A percentile compares a stretch with the other conserved stretches of the same genome.
phyloP scores from a whole-genome alignment of 2,329 filamentous ascomycete genomes.

The Pseudogymnoascus sp. region DNA sequence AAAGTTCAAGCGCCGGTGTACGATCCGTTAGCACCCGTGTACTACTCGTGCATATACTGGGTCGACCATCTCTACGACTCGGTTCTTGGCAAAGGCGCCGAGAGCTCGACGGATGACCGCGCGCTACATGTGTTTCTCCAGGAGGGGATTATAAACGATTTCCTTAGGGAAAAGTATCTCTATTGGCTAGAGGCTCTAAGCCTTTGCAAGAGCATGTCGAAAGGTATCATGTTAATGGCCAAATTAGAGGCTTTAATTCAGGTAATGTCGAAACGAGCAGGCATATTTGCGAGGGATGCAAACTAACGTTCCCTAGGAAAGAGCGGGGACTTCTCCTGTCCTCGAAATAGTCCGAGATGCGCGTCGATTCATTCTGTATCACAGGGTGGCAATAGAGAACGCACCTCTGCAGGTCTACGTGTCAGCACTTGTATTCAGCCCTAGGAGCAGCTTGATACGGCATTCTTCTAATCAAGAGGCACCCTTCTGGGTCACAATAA shows the following conservation, averaged over 20 bases:
- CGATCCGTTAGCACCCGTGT: constrained; percentile 24
- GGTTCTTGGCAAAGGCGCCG: background rate
- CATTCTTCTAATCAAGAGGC: background rate
- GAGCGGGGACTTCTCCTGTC: no score
- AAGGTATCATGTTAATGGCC: no score
- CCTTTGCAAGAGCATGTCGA: constrained; percentile 10
- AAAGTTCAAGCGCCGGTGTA: constrained; percentile 17
- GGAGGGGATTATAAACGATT: constrained; percentile 17
- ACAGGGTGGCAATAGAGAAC: constrained; percentile 9
- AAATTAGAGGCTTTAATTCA: no score
- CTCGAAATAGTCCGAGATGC: no score
- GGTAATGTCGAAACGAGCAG: no score
- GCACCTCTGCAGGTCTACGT: constrained; percentile 9
- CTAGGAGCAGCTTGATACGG: background rate
- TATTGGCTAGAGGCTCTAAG: constrained; percentile 28
- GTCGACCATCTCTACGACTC: constrained; percentile 24
- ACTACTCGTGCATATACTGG: constrained; percentile 31
- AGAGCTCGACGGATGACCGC: no score
- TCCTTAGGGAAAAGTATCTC: constrained; percentile 22
- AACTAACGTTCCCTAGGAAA: no score
- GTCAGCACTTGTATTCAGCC: background rate
- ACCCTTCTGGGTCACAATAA: background rate
- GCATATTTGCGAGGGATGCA: no score
- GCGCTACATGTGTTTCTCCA: no score
- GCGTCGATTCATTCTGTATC: constrained; percentile 7